Conservation (phyloP, 192 early-diverging fungal species). For the Backusella luteola region DNA sequence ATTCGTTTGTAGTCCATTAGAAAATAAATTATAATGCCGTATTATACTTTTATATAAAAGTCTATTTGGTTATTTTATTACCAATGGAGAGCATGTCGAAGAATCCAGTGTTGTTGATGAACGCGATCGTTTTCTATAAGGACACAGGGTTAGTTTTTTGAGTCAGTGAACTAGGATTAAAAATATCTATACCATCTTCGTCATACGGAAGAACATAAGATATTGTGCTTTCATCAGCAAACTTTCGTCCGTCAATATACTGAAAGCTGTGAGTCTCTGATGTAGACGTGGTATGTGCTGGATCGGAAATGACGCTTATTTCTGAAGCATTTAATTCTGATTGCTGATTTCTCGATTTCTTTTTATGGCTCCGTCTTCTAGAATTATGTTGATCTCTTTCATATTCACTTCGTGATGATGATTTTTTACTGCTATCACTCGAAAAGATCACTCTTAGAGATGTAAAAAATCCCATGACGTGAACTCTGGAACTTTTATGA, state of each 20-base stretch:
- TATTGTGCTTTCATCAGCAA: constrained; percentile 37
- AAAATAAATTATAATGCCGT: neutral
- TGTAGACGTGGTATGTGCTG: neutral
- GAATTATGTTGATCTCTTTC: neutral
- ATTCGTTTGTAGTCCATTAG: neutral
- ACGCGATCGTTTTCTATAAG: constrained; percentile 14
- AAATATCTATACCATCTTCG: constrained; percentile 36
- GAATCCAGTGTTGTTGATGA: constrained; percentile 28
- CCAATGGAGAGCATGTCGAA: constrained; percentile 18
- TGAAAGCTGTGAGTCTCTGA: neutral
- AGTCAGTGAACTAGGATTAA: neutral
- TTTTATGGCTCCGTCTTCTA: neutral
- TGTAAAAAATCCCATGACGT: constrained; percentile 4
- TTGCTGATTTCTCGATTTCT: neutral
- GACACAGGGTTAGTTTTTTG: neutral
- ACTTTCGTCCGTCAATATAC: constrained; percentile 29
- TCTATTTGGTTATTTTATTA: neutral
- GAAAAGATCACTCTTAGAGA: constrained; percentile 2
- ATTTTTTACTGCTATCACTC: constrained; percentile 1
- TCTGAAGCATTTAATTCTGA: neutral
- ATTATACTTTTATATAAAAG: neutral
- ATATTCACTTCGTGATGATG: neutral
- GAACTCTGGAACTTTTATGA: neutral
- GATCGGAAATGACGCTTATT: neutral
- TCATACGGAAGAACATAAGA: constrained; percentile 52